phyloP scores from a whole-genome alignment of 768 basidiomycete genomes.

The Mycena indigotica region DNA sequence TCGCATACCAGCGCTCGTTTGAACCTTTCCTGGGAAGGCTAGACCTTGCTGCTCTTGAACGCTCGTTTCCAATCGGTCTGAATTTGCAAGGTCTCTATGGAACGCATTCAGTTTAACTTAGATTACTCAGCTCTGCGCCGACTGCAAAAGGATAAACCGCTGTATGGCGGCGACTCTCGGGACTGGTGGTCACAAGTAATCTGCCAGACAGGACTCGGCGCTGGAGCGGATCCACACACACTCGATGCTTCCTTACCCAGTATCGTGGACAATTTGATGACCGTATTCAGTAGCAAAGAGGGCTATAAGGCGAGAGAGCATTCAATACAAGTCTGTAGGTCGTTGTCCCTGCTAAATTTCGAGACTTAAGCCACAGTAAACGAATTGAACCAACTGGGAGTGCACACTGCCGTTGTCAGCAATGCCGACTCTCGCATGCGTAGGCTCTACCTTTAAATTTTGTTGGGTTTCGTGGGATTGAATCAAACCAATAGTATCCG shows the following conservation, averaged over 20 bases:
- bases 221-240: constrained; percentile 64
- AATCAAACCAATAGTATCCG: constrained; percentile 35
- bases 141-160: constrained; percentile 60
- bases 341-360: neutral
- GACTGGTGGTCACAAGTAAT: constrained; percentile 84
- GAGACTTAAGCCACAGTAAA: constrained; percentile 39
- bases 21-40: constrained; percentile 66
- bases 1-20: constrained; percentile 68
- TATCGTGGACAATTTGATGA: constrained; percentile 65
- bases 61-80: constrained; percentile 66
- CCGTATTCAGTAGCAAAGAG: constrained; percentile 67
- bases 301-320: constrained; percentile 69
- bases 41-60: constrained; percentile 51
- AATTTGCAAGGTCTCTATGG: constrained; percentile 13
- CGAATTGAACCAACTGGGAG: constrained; percentile 42
- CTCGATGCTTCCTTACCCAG: constrained; percentile 54
- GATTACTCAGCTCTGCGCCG: constrained; percentile 38
- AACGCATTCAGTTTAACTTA: constrained; percentile 3
- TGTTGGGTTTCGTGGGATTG: neutral
- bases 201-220: constrained; percentile 69
- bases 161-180: constrained; percentile 55
- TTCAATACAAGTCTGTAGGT: constrained; percentile 47
- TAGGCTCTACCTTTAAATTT: constrained; percentile 43
- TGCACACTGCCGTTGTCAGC: constrained; percentile 64
- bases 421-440: constrained; percentile 76